Evolutionary conservation across 2,329 filamentous ascomycete genomes (phyloP).

Genomic region (Chaetomium sp.): DNA sequence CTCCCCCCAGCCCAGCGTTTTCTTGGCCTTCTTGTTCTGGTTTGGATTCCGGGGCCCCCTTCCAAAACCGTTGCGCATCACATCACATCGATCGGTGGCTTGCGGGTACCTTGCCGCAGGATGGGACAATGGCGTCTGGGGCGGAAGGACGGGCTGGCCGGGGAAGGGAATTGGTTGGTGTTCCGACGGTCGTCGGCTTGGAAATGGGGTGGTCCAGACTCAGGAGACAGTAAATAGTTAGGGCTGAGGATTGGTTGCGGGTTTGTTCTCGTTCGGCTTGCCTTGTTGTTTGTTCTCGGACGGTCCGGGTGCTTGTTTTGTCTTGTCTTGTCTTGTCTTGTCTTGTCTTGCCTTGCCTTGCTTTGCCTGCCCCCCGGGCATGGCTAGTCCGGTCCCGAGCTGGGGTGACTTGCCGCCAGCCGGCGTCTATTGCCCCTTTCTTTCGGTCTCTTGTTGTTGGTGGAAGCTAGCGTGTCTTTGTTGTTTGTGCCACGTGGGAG

Average conservation of each 20-base stretch:
- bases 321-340: background rate
- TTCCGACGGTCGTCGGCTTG: background rate
- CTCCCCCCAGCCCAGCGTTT: background rate
- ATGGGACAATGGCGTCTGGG: background rate
- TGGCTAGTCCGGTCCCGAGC: conserved; percentile 7
- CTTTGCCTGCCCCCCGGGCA: background rate
- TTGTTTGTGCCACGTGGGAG: conserved; percentile 12
- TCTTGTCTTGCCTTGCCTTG: background rate
- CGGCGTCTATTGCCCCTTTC: background rate
- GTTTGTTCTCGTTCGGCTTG: background rate
- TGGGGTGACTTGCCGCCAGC: background rate
- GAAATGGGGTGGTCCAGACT: background rate
- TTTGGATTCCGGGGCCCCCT: background rate
- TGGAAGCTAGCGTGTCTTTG: background rate
- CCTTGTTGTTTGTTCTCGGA: background rate
- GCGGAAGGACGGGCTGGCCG: background rate
- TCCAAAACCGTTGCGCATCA: background rate
- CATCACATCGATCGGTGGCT: conserved; percentile 1
- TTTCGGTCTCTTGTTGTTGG: background rate
- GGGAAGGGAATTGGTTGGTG: background rate
- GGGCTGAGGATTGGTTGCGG: background rate
- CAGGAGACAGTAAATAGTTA: background rate
- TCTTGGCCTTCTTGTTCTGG: background rate
- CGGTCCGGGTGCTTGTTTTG: background rate
- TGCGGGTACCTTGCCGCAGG: background rate